Evolutionary conservation across 2,329 filamentous ascomycete species (phyloP), one percentile per base, ranked within the genome.

Genomic region (Nothophaeocryptopus gaeumannii): DNA sequence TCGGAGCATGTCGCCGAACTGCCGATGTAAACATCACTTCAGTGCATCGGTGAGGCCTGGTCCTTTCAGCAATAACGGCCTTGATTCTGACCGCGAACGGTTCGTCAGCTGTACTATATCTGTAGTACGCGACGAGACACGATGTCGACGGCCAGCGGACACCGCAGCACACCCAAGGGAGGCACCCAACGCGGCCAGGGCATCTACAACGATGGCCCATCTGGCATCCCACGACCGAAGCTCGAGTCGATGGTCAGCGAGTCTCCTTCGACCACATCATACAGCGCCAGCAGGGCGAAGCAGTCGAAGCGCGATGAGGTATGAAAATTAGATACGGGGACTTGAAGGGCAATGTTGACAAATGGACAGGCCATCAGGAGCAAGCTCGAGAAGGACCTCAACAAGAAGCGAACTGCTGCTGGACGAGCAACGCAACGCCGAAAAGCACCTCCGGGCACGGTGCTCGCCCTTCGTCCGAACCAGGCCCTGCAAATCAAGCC

Each of bases 231-330:
- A 8, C 80, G 88, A 63, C 87, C 87, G 39, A 82, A 87, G 43
- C 76, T 82, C 56, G 87, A 90, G 43, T 70, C 70, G 51, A 74
- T 78, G 51, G 67, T 67, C 55, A 64, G 67, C 63, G 86, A 87
- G 62, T 74, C 69, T 53, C 79, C 72, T 16, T 40, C 46, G 14
- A 42, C 52, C 56, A 88, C 89, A 47, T 84, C 87, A 35, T 81
- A 96, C 74, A 96, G 89, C 74, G 88, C 90, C 63, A 97, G 92
- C 72, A 84, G 93, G 67, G 88, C 93, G 72, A 96, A 96, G 76
- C 92, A 96, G 79, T 86, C 85, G 62, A 97, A 97, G 77, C 85
- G 91, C 73, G 93, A 99, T 85, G 93, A 99, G 87, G 93, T 99
- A 78, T 29, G 60, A 32, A 37, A 50, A 36, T 26, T 16, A 43